Evolutionary conservation across 345 rosid species (phyloP).

Genomic region (Salix exigua): DNA sequence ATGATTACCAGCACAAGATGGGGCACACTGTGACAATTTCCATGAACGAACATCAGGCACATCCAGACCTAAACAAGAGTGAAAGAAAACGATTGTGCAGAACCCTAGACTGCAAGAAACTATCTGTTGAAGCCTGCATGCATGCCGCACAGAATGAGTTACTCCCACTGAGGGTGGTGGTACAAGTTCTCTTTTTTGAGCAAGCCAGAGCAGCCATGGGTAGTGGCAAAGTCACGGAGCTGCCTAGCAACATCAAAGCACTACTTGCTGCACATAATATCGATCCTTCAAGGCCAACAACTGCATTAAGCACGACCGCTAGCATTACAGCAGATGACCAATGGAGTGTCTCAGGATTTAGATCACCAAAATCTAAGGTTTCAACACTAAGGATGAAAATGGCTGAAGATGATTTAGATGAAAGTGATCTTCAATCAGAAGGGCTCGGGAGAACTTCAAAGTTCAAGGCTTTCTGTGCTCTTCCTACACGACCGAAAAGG

Average conservation of each 20-base stretch:
- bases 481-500: slow-evolving; percentile 52
- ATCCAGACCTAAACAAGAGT: slow-evolving; percentile 70
- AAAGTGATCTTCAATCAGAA: slow-evolving; percentile 45
- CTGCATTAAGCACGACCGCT: slow-evolving; percentile 61
- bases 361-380: slow-evolving; percentile 60
- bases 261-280: slow-evolving; percentile 66
- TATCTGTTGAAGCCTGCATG: slow-evolving; percentile 94
- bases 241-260: slow-evolving; percentile 84
- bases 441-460: slow-evolving; percentile 58
- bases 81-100: slow-evolving; percentile 83
- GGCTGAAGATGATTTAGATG: slow-evolving; percentile 73
- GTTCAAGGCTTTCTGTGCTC: slow-evolving; percentile 68
- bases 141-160: slow-evolving; percentile 94
- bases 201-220: slow-evolving; percentile 76
- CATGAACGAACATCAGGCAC: slow-evolving; percentile 46
- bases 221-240: slow-evolving; percentile 64
- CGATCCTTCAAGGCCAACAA: slow-evolving; percentile 66
- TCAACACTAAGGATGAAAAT: slow-evolving; percentile 81
- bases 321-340: slow-evolving; percentile 69
- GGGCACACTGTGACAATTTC: neutral
- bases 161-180: slow-evolving; percentile 87
- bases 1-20: neutral
- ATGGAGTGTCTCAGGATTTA: slow-evolving; percentile 95
- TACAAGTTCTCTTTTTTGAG: slow-evolving; percentile 93
- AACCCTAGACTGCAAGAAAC: slow-evolving; percentile 85